These are phyloP conservation scores for Madurella mycetomatis DNA, from an alignment of 2,329 filamentous ascomycete genomes.

Conservation along the genomic window DNA sequence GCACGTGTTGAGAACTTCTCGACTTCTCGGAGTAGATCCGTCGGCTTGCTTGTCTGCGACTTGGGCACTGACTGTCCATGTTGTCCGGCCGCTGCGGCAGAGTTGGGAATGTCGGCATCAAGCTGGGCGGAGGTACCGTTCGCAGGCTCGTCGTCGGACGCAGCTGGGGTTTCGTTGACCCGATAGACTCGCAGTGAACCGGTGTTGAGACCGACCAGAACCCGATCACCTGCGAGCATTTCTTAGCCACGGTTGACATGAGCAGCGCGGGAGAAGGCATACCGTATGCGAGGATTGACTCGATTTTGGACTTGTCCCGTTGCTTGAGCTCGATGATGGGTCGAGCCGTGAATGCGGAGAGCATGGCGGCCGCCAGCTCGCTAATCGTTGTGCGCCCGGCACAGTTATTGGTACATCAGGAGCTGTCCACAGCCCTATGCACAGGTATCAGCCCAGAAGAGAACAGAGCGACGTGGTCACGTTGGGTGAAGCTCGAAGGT, in stretches of 20 bases:
- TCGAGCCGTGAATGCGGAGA: slow-evolving; percentile 94
- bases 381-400: slow-evolving; percentile 8
- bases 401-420: slow-evolving; percentile 22
- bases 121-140: slow-evolving; percentile 27
- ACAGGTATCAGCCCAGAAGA: background rate
- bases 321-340: slow-evolving; percentile 95
- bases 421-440: background rate
- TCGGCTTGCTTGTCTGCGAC: slow-evolving; percentile 46
- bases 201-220: slow-evolving; percentile 87
- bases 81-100: slow-evolving; percentile 17
- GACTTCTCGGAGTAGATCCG: slow-evolving; percentile 83
- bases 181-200: slow-evolving; percentile 87
- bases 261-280: slow-evolving; percentile 20
- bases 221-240: slow-evolving; percentile 63
- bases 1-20: slow-evolving; percentile 90
- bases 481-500: background rate
- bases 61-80: slow-evolving; percentile 26
- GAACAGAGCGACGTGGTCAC: background rate
- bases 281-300: slow-evolving; percentile 91
- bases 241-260: slow-evolving; percentile 1
- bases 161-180: slow-evolving; percentile 61
- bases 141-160: slow-evolving; percentile 28
- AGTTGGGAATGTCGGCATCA: slow-evolving; percentile 2
- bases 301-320: slow-evolving; percentile 95
- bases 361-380: slow-evolving; percentile 61